A percentile compares a stretch with the other conserved stretches of the same genome.
These are phyloP conservation scores for Populus nigra DNA, from an alignment of 345 rosid genomes.

Conservation along the genomic window DNA sequence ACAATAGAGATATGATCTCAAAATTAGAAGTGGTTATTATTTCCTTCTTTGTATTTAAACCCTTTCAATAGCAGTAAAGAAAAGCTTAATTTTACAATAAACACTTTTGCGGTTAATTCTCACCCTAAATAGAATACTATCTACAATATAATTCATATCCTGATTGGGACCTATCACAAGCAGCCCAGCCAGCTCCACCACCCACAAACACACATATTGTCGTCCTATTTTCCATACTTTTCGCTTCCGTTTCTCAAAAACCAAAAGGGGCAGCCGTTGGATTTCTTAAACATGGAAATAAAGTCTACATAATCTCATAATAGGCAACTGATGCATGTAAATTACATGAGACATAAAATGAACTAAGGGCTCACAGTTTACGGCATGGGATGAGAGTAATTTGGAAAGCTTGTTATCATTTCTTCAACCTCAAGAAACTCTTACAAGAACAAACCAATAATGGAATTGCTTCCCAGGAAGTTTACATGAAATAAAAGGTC, in stretches of 20 bases:
- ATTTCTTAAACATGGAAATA: background rate
- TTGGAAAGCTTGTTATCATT: background rate
- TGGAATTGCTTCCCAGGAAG: conserved; percentile 26
- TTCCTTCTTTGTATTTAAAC: too few relatives aligned
- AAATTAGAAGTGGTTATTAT: background rate
- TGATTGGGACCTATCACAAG: background rate
- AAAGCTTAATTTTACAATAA: rapidly evolving
- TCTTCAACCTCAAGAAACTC: conserved; percentile 14
- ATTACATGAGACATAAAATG: background rate
- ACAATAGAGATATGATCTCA: background rate
- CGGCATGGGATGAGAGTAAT: background rate
- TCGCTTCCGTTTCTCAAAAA: too few relatives aligned
- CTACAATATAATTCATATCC: too few relatives aligned
- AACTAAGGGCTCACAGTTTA: background rate
- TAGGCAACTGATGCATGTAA: background rate
- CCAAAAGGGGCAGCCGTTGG: background rate
- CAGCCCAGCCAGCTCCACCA: too few relatives aligned
- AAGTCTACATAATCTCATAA: background rate
- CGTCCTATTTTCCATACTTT: too few relatives aligned
- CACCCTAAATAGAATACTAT: background rate
- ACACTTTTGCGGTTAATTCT: too few relatives aligned
- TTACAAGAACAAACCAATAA: conserved; percentile 32
- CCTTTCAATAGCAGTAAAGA: rapidly evolving
- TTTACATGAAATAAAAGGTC: conserved; percentile 17
- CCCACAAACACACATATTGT: too few relatives aligned